Evolutionary conservation across 2,329 filamentous ascomycete species (phyloP).

Genomic region (Neodidymelliopsis sp.): DNA sequence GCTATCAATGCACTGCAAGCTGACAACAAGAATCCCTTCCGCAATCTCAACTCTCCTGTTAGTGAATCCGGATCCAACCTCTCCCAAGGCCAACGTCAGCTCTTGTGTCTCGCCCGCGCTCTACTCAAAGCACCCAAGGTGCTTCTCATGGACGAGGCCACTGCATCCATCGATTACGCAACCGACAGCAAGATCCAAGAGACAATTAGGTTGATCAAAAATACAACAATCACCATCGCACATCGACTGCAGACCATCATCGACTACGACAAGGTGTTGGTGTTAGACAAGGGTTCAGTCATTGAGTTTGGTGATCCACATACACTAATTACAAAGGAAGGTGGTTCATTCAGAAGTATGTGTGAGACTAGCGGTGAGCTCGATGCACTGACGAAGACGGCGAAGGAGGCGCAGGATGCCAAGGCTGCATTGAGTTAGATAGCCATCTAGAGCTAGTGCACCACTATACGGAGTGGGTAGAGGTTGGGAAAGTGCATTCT

Average conservation of each 20-base stretch:
- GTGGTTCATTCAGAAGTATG: slow-evolving; percentile 72
- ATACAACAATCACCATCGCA: slow-evolving; percentile 96
- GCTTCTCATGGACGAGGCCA: slow-evolving; percentile 99
- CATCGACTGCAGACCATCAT: slow-evolving; percentile 96
- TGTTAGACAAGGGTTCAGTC: slow-evolving; percentile 87
- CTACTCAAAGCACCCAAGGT: slow-evolving; percentile 91
- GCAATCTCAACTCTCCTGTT: slow-evolving; percentile 82
- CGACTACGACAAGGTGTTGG: slow-evolving; percentile 96
- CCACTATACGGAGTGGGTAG: too few species aligned
- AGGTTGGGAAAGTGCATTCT: too few species aligned
- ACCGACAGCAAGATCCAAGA: slow-evolving; percentile 97
- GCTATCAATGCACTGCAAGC: slow-evolving; percentile 50
- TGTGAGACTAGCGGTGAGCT: slow-evolving; percentile 70
- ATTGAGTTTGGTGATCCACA: slow-evolving; percentile 92
- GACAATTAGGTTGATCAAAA: slow-evolving; percentile 88
- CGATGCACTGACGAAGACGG: slow-evolving; percentile 63
- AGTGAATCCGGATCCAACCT: slow-evolving; percentile 92
- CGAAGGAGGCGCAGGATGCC: slow-evolving; percentile 56
- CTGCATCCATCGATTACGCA: slow-evolving; percentile 94
- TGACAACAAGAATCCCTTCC: slow-evolving; percentile 94
- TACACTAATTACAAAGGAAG: slow-evolving; percentile 69
- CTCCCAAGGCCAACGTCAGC: slow-evolving; percentile 93
- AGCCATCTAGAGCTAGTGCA: too few species aligned
- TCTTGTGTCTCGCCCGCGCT: slow-evolving; percentile 90
- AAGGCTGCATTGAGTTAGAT: slow-evolving; percentile 11